These are phyloP conservation scores for Talaromyces sp. DNA, from an alignment of 2,329 filamentous ascomycete species.

Conservation along the genomic window DNA sequence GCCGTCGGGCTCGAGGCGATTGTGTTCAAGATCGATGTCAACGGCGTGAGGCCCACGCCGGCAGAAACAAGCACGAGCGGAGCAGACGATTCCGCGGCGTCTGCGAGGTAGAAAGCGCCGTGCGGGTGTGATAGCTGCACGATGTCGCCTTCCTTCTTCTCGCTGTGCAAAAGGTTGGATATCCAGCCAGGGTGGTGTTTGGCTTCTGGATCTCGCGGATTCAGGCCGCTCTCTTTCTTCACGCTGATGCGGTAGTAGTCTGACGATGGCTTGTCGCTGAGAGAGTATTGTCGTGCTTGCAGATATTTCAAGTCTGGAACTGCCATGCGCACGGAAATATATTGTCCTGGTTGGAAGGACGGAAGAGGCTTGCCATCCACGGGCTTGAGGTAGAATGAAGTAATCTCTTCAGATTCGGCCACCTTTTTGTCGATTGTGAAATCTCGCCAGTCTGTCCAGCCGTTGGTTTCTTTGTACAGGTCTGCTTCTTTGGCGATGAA, in stretches of 20 bases:
- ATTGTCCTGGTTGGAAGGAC: conserved; percentile 63
- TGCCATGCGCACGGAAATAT: conserved; percentile 58
- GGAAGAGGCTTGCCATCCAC: conserved; percentile 58
- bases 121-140: conserved; percentile 62
- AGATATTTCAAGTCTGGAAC: conserved; percentile 55
- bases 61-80: conserved; percentile 58
- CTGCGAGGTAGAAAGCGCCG: conserved; percentile 52
- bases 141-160: conserved; percentile 54
- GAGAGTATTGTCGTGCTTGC: conserved; percentile 67
- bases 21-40: conserved; percentile 56
- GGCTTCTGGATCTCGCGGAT: conserved; percentile 31
- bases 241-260: conserved; percentile 65
- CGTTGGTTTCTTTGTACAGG: conserved; percentile 56
- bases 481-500: conserved; percentile 61
- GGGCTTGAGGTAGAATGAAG: conserved; percentile 64
- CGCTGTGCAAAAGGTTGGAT: conserved; percentile 63
- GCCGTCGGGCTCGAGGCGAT: conserved; percentile 37
- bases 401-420: conserved; percentile 61
- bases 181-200: conserved; percentile 57
- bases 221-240: conserved; percentile 55
- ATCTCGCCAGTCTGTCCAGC: conserved; percentile 62
- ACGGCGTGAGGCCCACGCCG: conserved; percentile 55
- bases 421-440: conserved; percentile 62
- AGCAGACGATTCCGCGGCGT: conserved; percentile 30
- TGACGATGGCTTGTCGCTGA: conserved; percentile 58